phyloP scores from a whole-genome alignment of 352 stramenopile genomes.

The Globisporangium paroecandrum region DNA sequence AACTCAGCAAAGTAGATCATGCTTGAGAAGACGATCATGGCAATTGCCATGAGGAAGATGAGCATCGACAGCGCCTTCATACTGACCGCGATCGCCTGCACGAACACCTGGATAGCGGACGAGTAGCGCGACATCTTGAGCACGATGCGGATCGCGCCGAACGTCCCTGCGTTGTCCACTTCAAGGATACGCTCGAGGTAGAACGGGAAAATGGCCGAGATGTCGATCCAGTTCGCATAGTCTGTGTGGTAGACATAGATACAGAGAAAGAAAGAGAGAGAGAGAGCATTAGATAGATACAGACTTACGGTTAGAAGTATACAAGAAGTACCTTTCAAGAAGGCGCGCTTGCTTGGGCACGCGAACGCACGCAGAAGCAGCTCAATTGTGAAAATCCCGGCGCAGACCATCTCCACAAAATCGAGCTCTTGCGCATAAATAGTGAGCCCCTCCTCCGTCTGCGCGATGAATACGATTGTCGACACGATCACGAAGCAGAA shows the following conservation, averaged over 20 bases:
- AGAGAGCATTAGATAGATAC: neutral
- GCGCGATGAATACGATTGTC: slow-evolving; percentile 62
- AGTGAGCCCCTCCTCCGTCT: slow-evolving; percentile 53
- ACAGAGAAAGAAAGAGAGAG: too few species aligned
- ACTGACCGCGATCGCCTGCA: slow-evolving; percentile 65
- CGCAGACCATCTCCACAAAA: slow-evolving; percentile 46
- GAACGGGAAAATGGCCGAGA: slow-evolving; percentile 80
- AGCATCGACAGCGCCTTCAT: slow-evolving; percentile 85
- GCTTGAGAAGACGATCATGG: slow-evolving; percentile 82
- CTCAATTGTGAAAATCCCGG: slow-evolving; percentile 59
- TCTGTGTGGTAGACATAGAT: slow-evolving; percentile 25
- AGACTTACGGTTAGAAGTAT: neutral
- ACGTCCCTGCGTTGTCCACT: slow-evolving; percentile 59
- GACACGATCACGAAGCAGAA: slow-evolving; percentile 68
- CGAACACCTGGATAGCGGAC: slow-evolving; percentile 82
- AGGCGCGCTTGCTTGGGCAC: slow-evolving; percentile 42
- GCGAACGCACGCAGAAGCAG: slow-evolving; percentile 46
- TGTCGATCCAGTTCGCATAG: slow-evolving; percentile 78
- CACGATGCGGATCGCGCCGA: slow-evolving; percentile 80
- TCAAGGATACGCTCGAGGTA: slow-evolving; percentile 73
- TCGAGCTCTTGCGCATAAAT: slow-evolving; percentile 31
- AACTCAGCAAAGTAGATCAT: slow-evolving; percentile 83
- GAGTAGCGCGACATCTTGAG: slow-evolving; percentile 88
- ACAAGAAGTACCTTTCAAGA: slow-evolving; percentile 39
- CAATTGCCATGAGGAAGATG: slow-evolving; percentile 83